Evolutionary conservation across 768 basidiomycete species (phyloP).

Genomic region (Pleurotus ostreatus): DNA sequence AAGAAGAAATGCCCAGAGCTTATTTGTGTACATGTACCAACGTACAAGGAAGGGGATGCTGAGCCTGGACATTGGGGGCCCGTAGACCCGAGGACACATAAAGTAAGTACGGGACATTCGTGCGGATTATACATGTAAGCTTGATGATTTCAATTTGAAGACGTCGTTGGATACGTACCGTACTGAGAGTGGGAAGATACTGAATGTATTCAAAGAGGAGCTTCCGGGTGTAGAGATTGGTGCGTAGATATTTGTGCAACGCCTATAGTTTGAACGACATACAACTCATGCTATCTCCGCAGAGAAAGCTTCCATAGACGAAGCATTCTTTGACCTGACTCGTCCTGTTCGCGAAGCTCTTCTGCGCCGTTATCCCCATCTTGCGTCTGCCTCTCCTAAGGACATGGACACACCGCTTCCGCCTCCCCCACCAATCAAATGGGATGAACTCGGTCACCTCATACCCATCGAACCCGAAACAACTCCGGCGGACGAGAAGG

Average conservation of each 20-base stretch:
- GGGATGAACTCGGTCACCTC: conserved; percentile 57
- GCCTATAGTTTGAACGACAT: not conserved
- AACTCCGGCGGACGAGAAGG: conserved; percentile 15
- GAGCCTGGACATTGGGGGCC: conserved; percentile 93
- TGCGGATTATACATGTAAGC: not conserved
- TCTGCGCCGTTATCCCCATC: conserved; percentile 71
- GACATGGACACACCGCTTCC: conserved; percentile 80
- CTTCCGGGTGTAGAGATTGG: conserved; percentile 81
- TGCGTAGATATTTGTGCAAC: conserved; percentile 23
- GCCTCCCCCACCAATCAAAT: conserved; percentile 59
- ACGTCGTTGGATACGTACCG: conserved; percentile 93
- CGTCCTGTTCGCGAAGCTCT: conserved; percentile 73
- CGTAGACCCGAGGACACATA: conserved; percentile 86
- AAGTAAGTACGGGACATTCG: conserved; percentile 43
- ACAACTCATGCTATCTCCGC: not conserved
- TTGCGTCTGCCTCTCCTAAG: conserved; percentile 60
- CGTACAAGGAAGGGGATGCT: conserved; percentile 82
- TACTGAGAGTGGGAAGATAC: conserved; percentile 84
- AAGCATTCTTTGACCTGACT: conserved; percentile 93
- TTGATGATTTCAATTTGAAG: conserved; percentile 27
- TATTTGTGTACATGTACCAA: conserved; percentile 88
- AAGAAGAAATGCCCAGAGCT: conserved; percentile 83
- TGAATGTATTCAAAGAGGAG: conserved; percentile 75
- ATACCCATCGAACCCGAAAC: conserved; percentile 48
- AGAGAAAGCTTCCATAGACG: conserved; percentile 99